A percentile compares a stretch with the other conserved stretches of the same genome.
phyloP scores from a whole-genome alignment of 495 filamentous ascomycete species.

The Aspergillus ellipticus region DNA sequence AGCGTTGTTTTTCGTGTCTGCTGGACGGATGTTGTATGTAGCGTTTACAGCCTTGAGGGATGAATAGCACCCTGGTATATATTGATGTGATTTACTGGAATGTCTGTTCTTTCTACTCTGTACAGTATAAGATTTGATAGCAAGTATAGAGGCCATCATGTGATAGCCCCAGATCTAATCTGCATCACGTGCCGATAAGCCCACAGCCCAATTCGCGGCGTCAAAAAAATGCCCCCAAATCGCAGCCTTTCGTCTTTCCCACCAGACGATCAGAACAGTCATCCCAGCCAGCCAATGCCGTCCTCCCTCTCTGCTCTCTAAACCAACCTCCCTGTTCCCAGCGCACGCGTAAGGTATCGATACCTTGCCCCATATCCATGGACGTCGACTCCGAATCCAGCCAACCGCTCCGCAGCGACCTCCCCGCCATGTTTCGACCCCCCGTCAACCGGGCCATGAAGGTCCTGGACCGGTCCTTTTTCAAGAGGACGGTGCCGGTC shows the following conservation, averaged over 20 bases:
- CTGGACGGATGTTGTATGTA: not conserved
- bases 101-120: too few relatives aligned
- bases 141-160: not conserved
- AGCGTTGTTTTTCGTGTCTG: not conserved
- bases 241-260: not conserved
- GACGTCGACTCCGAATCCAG: conserved; percentile 20
- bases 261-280: not conserved
- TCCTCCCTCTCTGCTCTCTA: not conserved
- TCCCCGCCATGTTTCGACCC: conserved; percentile 65
- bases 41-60: not conserved
- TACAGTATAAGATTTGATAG: too few relatives aligned
- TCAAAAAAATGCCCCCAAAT: conserved; percentile 4
- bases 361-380: conserved; percentile 23
- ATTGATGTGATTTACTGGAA: too few relatives aligned
- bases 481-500: conserved; percentile 67
- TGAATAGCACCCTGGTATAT: too few relatives aligned
- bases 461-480: conserved; percentile 76
- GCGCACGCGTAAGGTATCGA: not conserved
- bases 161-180: conserved; percentile 6
- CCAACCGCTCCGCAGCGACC: conserved; percentile 21
- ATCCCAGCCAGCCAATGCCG: conserved; percentile 1
- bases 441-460: conserved; percentile 79
- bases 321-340: not conserved
- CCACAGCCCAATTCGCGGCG: not conserved
- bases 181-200: conserved; percentile 20